Base-by-base conservation (phyloP, 1,284 basidiomycete species). In the Coniferiporia weirii region DNA sequence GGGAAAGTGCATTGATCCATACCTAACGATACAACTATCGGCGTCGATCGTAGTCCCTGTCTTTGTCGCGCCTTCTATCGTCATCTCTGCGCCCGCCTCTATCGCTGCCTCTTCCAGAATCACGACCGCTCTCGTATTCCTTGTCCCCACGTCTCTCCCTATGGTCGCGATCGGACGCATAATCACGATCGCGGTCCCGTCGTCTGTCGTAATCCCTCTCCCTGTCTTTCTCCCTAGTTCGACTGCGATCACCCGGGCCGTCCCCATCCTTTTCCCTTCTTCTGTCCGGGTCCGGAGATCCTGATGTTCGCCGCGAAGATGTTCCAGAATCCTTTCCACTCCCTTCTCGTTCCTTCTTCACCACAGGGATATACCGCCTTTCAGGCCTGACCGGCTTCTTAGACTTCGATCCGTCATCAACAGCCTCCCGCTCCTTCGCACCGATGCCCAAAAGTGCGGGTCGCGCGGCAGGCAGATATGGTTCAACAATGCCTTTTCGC, bases 361-460 rank as follows among this genome's bases (percentile, higher is more conserved):
- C 67, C n/a, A 92, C 72, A 5, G 92, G 92, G 9, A 93, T 75
- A 68, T 93, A 94, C 64, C 82, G 80, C 71, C 79, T 83, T 59
- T 91, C 87, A 1, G 83, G 82, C 34, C 79, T 76, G 45, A 65
- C 68, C 10, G 70, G 70, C 32, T 70, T 72, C 49, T 70, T 69
- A 62, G 78, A 82, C 65, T 78, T 75, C 57, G 76, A 80, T 38
- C 84, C 85, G 59, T 87, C 86, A 57, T 87, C 85, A 2, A 81
- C 77, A 0, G 79, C 74, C 64, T 87, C 87, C 64, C 80, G 78
- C 68, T 92, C 89, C 70, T 95, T 97, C 1, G 95, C 95, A 1
- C 95, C 95, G 40, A 98, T 89, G 0, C 95, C 95, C 3, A 97
- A 75, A 9, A 97, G 73, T 0, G 92, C 85, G 1, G 95, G 92